Conservation (phyloP, 192 early-diverging fungal genomes). For the Fimicolochytrium jonesii region DNA sequence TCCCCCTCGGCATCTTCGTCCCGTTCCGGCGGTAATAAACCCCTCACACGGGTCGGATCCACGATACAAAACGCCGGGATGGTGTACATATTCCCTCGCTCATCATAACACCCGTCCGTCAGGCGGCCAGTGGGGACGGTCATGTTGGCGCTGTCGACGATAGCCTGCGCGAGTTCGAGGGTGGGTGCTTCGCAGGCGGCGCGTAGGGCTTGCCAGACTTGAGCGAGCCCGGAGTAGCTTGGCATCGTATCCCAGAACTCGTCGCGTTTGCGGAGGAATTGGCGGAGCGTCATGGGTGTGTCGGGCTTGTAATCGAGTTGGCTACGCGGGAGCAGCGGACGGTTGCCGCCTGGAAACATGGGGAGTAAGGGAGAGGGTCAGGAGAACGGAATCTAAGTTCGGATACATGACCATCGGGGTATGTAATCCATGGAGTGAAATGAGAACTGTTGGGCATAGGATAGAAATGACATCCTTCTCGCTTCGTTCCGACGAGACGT, state of each 20-base stretch:
- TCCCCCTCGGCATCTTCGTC: not conserved
- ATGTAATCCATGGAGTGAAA: no score
- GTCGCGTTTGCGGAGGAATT: conserved; percentile 50
- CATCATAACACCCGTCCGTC: conserved; percentile 76
- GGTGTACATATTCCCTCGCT: conserved; percentile 64
- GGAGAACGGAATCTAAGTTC: no score
- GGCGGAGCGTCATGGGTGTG: conserved; percentile 28
- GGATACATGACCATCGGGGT: no score
- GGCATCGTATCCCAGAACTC: conserved; percentile 76
- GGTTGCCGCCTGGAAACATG: conserved; percentile 23
- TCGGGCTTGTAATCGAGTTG: conserved; percentile 38
- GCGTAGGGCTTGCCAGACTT: conserved; percentile 75
- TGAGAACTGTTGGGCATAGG: no score
- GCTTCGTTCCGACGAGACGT: no score
- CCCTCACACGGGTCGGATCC: conserved; percentile 9
- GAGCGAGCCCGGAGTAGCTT: conserved; percentile 63
- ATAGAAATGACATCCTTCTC: no score
- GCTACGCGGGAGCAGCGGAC: conserved; percentile 5
- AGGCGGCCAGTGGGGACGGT: conserved; percentile 67
- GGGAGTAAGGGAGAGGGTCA: no score
- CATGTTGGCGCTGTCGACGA: conserved; percentile 65
- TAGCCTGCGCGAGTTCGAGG: conserved; percentile 50
- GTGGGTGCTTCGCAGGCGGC: conserved; percentile 52
- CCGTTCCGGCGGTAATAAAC: not conserved
- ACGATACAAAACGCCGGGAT: conserved; percentile 66